Evolutionary conservation across 2,329 filamentous ascomycete genomes (phyloP), one percentile per base, ranked within the genome.

Genomic region (Colletotrichum tropicale): DNA sequence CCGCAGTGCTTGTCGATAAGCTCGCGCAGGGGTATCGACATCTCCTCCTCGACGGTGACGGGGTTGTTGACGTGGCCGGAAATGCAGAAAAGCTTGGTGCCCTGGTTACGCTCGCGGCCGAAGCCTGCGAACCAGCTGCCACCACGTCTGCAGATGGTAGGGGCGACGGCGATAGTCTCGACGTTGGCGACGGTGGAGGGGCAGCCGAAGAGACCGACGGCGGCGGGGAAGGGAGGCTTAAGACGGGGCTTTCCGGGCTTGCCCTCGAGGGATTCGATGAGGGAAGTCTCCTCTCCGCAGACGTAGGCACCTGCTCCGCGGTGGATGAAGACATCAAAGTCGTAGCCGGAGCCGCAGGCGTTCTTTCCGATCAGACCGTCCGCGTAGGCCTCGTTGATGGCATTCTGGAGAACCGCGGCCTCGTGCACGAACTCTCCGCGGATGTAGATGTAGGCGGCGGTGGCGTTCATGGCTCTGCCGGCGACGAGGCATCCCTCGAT

Each of bases 41-140:
- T 99, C 88, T 99, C 97, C 88, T 99, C 97, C 87, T 99, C 97
- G 76, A 99, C 97, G 1, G 97, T 98, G 86, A 92, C 95, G 70
- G 97, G 97, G 89, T 98, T 98, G 91, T 99, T 99, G 88, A 99
- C 97, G 86, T 98, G 95, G 32, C 97, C 97, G 70, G 96, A 98
- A 84, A 99, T 98, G 86, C 96, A 98, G 90, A 94, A 99, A 56
- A 99, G 94, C 90, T 99, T 99, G 78, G 97, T 99, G 82, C 97
- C 97, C 81, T 95, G 91, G 88, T 99, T 99, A 79, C 97, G 94
- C 89, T 98, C 96, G 80, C 97, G 96, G 69, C 97, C 97, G 83
- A 99, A 98, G 68, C 92, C 88, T 78, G 95, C 95, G 84, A 99
- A 99, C 97, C 97, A 99, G 87, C 85, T 93, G 78, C 93, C 95